These are phyloP conservation scores for Kentomonas sorsogonicus DNA, from an alignment of 208 protist genomes.

Conservation along the genomic window DNA sequence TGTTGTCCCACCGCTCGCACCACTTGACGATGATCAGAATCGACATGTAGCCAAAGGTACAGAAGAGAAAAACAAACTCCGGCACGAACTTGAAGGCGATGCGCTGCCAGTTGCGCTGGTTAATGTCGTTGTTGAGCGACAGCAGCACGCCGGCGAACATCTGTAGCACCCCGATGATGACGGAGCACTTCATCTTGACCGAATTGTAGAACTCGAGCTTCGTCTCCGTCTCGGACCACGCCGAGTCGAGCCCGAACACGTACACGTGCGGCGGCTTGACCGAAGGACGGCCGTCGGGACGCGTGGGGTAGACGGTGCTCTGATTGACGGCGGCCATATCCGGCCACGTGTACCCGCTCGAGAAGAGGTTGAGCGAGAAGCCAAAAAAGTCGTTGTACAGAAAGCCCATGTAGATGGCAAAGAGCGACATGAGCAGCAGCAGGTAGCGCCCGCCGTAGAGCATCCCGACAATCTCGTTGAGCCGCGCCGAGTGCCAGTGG, in stretches of 20 bases:
- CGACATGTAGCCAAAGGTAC: slow-evolving; percentile 95
- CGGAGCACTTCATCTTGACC: slow-evolving; percentile 98
- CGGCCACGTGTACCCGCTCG: slow-evolving; percentile 63
- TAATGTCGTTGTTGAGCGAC: slow-evolving; percentile 84
- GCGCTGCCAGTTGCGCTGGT: slow-evolving; percentile 81
- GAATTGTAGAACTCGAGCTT: slow-evolving; percentile 97
- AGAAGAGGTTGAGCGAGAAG: slow-evolving; percentile 84
- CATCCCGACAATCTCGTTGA: slow-evolving; percentile 89
- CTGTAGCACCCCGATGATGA: slow-evolving; percentile 95
- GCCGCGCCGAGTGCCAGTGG: slow-evolving; percentile 34
- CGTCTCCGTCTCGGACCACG: slow-evolving; percentile 92
- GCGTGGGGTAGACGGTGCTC: slow-evolving; percentile 25
- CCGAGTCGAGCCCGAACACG: slow-evolving; percentile 79
- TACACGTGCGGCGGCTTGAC: slow-evolving; percentile 51
- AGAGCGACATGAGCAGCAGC: slow-evolving; percentile 95
- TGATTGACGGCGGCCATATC: slow-evolving; percentile 20
- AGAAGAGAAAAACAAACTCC: slow-evolving; percentile 94
- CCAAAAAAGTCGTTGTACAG: slow-evolving; percentile 98
- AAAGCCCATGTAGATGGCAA: slow-evolving; percentile 95
- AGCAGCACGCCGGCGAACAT: slow-evolving; percentile 96
- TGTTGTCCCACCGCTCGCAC: slow-evolving; percentile 52
- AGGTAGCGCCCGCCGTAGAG: slow-evolving; percentile 91
- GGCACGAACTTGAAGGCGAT: slow-evolving; percentile 93
- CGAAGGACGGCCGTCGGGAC: slow-evolving; percentile 27
- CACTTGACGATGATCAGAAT: slow-evolving; percentile 98